Evolutionary conservation across 176 grass and related monocot genomes (phyloP).

Genomic region (Ensete glaucum): DNA sequence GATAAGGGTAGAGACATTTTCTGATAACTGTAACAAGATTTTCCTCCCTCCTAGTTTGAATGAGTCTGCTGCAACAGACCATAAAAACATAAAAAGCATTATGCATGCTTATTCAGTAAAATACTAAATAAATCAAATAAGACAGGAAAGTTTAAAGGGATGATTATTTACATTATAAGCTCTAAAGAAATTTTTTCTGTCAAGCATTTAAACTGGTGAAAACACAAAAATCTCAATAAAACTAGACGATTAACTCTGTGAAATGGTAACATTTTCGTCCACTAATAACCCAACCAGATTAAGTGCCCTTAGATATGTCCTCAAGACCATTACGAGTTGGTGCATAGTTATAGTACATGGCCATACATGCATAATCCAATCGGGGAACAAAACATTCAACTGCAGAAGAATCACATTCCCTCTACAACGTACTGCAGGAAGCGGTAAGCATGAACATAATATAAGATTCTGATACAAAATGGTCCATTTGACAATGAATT

Average conservation of each 20-base stretch:
- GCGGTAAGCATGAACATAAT: not conserved
- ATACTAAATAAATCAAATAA: not conserved
- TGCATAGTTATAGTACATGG: not conserved
- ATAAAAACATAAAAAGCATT: not conserved
- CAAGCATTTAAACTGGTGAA: not conserved
- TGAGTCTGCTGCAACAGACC: conserved; percentile 22
- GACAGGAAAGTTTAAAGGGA: not conserved
- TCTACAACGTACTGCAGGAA: not conserved
- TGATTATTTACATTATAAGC: not conserved
- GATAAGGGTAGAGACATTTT: conserved; percentile 33
- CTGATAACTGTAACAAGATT: conserved; percentile 38
- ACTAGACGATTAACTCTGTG: not conserved
- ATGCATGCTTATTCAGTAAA: not conserved
- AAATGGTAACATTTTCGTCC: not conserved
- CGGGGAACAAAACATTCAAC: not conserved
- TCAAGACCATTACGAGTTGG: not conserved
- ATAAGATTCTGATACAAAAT: not conserved
- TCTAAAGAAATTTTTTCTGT: not conserved
- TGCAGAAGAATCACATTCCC: not conserved
- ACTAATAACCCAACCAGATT: not conserved
- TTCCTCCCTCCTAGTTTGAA: conserved; percentile 45
- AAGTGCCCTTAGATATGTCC: not conserved
- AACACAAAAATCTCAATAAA: no score
- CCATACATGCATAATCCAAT: not conserved
- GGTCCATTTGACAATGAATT: conserved; percentile 16